phyloP scores from a whole-genome alignment of 768 basidiomycete genomes.

The Xerocomellus chrysenteron region DNA sequence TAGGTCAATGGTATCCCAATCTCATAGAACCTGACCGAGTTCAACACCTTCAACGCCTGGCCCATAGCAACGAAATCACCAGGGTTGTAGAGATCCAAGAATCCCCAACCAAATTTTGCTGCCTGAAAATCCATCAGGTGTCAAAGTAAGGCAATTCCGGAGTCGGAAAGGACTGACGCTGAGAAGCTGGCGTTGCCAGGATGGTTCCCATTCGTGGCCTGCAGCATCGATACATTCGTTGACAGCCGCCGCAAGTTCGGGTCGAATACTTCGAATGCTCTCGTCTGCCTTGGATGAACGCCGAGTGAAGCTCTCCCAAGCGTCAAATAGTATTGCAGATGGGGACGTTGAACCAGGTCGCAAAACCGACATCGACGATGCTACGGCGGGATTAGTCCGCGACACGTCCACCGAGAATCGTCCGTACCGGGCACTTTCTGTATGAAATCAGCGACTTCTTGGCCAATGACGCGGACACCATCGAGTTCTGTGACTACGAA shows the following conservation, averaged over 20 bases:
- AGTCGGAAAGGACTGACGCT: slow-evolving; percentile 47
- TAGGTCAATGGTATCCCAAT: slow-evolving; percentile 93
- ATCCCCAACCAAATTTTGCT: slow-evolving; percentile 95
- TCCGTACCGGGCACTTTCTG: slow-evolving; percentile 88
- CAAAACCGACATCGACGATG: slow-evolving; percentile 79
- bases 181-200: slow-evolving; percentile 85
- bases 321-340: slow-evolving; percentile 89
- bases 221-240: slow-evolving; percentile 94
- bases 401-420: background rate
- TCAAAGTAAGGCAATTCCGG: background rate
- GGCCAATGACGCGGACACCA: slow-evolving; percentile 80
- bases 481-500: slow-evolving; percentile 86
- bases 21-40: slow-evolving; percentile 88
- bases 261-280: slow-evolving; percentile 81
- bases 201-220: slow-evolving; percentile 85
- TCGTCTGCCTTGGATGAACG: slow-evolving; percentile 93
- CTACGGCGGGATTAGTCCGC: slow-evolving; percentile 37
- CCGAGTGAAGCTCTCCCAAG: slow-evolving; percentile 82
- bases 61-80: slow-evolving; percentile 92
- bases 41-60: slow-evolving; percentile 88
- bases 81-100: slow-evolving; percentile 90
- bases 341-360: slow-evolving; percentile 91
- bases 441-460: slow-evolving; percentile 81
- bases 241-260: slow-evolving; percentile 82
- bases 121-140: slow-evolving; percentile 49